Percentiles rank a stretch among this genome's conserved stretches.
Evolutionary conservation across 805 yeast genomes (phyloP).

Genomic region (Hanseniaspora lindneri): DNA sequence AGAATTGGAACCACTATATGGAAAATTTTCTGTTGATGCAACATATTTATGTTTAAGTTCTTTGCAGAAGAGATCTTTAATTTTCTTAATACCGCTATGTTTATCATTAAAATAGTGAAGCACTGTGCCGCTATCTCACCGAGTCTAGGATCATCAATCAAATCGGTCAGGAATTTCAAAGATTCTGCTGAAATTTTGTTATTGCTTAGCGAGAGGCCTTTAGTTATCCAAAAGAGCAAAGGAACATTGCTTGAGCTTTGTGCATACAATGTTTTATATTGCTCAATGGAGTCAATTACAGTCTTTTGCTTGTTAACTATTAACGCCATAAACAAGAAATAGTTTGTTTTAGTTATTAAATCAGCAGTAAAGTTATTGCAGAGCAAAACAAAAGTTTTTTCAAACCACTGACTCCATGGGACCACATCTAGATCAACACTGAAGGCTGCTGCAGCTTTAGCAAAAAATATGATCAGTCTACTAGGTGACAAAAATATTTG

Average conservation of each 20-base stretch:
- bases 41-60: conserved; percentile 48
- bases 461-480: conserved; percentile 32
- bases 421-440: conserved; percentile 21
- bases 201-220: conserved; percentile 53
- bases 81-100: conserved; percentile 48
- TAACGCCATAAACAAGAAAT: conserved; percentile 44
- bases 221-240: conserved; percentile 49
- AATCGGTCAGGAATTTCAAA: conserved; percentile 29
- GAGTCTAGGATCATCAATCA: conserved; percentile 28
- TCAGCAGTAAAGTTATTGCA: conserved; percentile 10
- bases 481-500: conserved; percentile 20
- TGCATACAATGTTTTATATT: conserved; percentile 26
- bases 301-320: conserved; percentile 46
- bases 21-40: conserved; percentile 76
- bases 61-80: conserved; percentile 30
- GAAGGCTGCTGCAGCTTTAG: conserved; percentile 41
- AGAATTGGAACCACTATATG: conserved; percentile 46
- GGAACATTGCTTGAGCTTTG: conserved; percentile 34
- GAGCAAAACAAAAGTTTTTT: conserved; percentile 1
- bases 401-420: neutral
- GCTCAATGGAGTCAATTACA: conserved; percentile 11
- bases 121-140: conserved; percentile 40
- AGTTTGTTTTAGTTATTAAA: conserved; percentile 28
- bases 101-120: conserved; percentile 55
- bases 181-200: conserved; percentile 32